Percentiles rank a stretch among this genome's conserved stretches.
phyloP scores from a whole-genome alignment of 257 asterid genomes.

The Fraxinus pennsylvanica region DNA sequence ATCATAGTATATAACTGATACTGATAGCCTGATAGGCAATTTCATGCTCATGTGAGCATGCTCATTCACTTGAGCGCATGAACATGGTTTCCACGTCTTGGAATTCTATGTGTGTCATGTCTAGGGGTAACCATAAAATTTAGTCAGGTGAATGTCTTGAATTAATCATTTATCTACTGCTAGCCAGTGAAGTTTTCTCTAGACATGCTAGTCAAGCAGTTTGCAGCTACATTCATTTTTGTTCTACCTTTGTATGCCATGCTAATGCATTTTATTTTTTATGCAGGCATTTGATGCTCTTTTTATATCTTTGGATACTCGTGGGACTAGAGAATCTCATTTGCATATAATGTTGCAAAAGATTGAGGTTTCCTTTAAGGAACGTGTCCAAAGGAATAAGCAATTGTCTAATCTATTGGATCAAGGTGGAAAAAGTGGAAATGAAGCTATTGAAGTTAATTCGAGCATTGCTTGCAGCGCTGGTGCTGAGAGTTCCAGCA shows the following conservation, averaged over 20 bases:
- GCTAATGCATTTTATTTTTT: conserved; percentile 12
- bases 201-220: background rate
- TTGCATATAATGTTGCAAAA: conserved; percentile 88
- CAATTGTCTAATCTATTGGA: conserved; percentile 23
- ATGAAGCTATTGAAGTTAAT: conserved; percentile 46
- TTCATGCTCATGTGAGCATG: background rate
- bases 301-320: conserved; percentile 72
- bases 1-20: background rate
- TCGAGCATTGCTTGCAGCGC: conserved; percentile 36
- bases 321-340: conserved; percentile 96
- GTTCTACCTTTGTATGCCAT: background rate
- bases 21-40: conserved; percentile 9
- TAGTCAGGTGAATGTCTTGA: conserved; percentile 10
- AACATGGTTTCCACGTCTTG: conserved; percentile 10
- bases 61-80: conserved; percentile 6
- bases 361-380: conserved; percentile 75
- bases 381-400: conserved; percentile 44
- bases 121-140: conserved; percentile 9
- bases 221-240: background rate
- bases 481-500: conserved; percentile 55
- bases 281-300: conserved; percentile 88
- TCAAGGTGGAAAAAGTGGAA: conserved; percentile 24
- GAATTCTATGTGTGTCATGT: background rate
- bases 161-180: background rate
- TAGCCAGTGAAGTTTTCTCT: background rate